Evolutionary conservation across 129 eudicot genomes (phyloP).

Genomic region (Solidago caesia): DNA sequence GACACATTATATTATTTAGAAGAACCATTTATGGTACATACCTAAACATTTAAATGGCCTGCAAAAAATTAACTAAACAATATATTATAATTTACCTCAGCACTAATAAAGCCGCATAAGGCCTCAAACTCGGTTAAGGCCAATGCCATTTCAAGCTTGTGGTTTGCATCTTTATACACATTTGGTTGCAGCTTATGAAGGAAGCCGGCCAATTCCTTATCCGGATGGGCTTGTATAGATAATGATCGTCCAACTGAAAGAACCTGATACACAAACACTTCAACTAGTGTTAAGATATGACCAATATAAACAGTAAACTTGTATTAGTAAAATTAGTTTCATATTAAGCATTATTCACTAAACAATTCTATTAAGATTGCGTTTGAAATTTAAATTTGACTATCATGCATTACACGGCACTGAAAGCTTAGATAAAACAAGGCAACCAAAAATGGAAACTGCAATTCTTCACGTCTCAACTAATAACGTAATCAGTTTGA

Average conservation of each 20-base stretch:
- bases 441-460: conserved; percentile 18
- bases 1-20: not conserved
- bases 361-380: not conserved
- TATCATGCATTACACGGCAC: conserved; percentile 4
- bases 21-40: not conserved
- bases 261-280: conserved; percentile 44
- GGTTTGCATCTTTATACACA: conserved; percentile 80
- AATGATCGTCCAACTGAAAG: conserved; percentile 81
- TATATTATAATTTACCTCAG: conserved; percentile 46
- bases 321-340: not conserved
- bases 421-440: not conserved
- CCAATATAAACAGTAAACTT: not conserved
- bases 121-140: conserved; percentile 89
- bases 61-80: too few relatives aligned
- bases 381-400: not conserved
- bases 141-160: conserved; percentile 97
- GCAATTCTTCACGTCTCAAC: conserved; percentile 3
- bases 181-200: conserved; percentile 64
- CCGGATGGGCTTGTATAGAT: conserved; percentile 97
- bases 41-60: not conserved
- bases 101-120: conserved; percentile 73
- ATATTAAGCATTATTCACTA: too few relatives aligned
- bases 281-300: not conserved
- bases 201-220: conserved; percentile 59
- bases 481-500: not conserved